Percentiles rank a stretch among this genome's conserved stretches.
Conservation (phyloP, 805 yeast species). For the Suhomyces kilbournensis region DNA sequence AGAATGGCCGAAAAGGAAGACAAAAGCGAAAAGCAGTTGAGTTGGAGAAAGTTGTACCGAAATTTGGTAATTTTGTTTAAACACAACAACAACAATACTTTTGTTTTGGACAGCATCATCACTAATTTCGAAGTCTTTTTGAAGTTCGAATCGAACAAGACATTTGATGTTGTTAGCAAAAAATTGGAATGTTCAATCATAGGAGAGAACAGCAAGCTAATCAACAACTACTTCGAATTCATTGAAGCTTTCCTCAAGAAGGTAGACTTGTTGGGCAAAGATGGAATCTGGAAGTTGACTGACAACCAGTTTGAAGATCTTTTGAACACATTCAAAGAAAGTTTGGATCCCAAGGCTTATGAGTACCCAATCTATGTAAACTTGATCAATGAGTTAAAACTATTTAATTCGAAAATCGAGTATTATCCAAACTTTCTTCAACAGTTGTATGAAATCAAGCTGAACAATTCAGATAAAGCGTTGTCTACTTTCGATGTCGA, state of each 20-base stretch:
- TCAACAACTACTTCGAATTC: constrained; percentile 9
- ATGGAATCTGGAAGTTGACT: constrained; percentile 12
- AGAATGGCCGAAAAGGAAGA: constrained; percentile 14
- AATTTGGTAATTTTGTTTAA: constrained; percentile 33
- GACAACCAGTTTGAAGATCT: constrained; percentile 11
- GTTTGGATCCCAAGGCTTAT: constrained; percentile 5
- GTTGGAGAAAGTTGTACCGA: constrained; percentile 25
- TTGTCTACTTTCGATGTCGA: constrained; percentile 14
- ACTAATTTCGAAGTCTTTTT: constrained; percentile 25
- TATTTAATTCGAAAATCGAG: constrained; percentile 16
- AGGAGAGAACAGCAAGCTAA: constrained; percentile 13
- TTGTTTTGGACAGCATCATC: constrained; percentile 34
- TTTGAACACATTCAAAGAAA: constrained; percentile 4
- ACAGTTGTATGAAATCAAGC: constrained; percentile 14
- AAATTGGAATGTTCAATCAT: constrained; percentile 8
- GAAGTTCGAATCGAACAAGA: constrained; percentile 17
- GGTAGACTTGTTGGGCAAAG: constrained; percentile 3
- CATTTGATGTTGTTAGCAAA: constrained; percentile 6
- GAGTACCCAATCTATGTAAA: constrained; percentile 11
- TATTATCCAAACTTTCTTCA: constrained; percentile 20
- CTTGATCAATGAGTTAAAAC: constrained; percentile 12
- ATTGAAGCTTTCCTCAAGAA: constrained; percentile 5
- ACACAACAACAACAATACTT: constrained; percentile 29
- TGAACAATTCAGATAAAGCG: constrained; percentile 5
- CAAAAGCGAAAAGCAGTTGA: constrained; percentile 16